phyloP scores from a whole-genome alignment of 768 basidiomycete species.

The Clitopilus hobsonii region DNA sequence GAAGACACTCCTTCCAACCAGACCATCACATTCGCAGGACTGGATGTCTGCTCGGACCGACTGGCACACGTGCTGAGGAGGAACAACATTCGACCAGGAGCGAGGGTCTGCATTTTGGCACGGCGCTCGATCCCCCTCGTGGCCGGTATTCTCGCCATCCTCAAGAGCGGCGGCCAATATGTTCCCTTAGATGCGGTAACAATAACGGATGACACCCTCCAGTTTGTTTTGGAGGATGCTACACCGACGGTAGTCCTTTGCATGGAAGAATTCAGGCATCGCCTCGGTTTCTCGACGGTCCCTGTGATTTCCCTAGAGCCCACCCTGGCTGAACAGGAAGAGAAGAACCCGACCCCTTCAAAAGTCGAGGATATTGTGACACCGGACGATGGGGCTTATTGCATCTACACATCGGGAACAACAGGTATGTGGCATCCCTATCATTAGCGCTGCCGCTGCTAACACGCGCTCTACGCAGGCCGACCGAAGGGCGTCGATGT shows the following conservation, averaged over 20 bases:
- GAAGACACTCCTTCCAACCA: conserved; percentile 34
- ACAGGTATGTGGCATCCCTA: not conserved
- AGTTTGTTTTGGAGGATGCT: conserved; percentile 42
- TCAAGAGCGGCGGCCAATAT: conserved; percentile 53
- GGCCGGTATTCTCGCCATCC: conserved; percentile 43
- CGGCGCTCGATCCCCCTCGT: conserved; percentile 48
- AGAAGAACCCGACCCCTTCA: not conserved
- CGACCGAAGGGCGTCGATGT: conserved; percentile 56
- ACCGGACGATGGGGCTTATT: conserved; percentile 44
- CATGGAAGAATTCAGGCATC: conserved; percentile 31
- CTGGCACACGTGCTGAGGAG: conserved; percentile 35
- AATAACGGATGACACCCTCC: conserved; percentile 44
- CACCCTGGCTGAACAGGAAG: not conserved
- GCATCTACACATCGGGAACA: conserved; percentile 59
- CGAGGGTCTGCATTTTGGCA: conserved; percentile 46
- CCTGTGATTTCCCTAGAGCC: not conserved
- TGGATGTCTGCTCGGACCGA: conserved; percentile 38
- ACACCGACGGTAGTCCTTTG: conserved; percentile 33
- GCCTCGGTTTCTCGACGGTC: conserved; percentile 21
- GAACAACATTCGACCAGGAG: conserved; percentile 36
- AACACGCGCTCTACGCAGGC: conserved; percentile 43
- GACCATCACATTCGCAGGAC: conserved; percentile 45
- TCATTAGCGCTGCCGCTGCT: conserved; percentile 4
- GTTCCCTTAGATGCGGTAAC: conserved; percentile 51
- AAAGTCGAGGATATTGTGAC: conserved; percentile 34